Base-by-base conservation (phyloP, 805 yeast genomes). In the Suhomyces prunicola region DNA sequence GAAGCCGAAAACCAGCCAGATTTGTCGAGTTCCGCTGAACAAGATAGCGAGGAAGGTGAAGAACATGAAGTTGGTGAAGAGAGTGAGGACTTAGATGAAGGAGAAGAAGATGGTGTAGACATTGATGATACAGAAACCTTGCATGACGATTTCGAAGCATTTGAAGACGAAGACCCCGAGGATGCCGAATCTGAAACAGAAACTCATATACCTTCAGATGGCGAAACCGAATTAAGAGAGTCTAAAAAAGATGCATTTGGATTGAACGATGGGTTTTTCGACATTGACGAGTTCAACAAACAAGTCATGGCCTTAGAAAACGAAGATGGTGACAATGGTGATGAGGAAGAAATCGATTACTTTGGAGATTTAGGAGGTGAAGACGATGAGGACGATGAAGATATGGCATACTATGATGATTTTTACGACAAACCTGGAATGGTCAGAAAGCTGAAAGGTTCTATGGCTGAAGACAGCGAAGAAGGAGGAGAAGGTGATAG, bases 181-280 rank as follows among this genome's bases (percentile, higher is more conserved):
- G 56, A 60, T 8, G 53, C 23, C 8, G 50, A 31, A 27, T 54
- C 61, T 68, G 54, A 59, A 13, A 60, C 57, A 5, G 63, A 59
- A 48, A 53, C 55, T 44, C 55, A 48, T 40, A 54, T 47, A 24
- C 46, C 50, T 13, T 47, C 53, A 6, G 58, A 55, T 19, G 51
- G 36, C n/a, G 55, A 49, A 44, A 33, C 27, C 9, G 54, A 44
- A 17, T 39, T 24, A 10, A 35, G 13, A 24, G 52, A 36, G 10
- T 47, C 50, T 26, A 61, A 61, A 19, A 75, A 77, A 41, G 89
- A 85, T 61, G 78, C 71, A 2, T 81, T 78, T 61, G 93, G 91
- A 1, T 76, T 92, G 29, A 88, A 92, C 64, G 96, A 90, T 62
- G 89, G 84, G 6, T 86, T 91, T 60, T 93, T 93, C 65, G 84